Percentiles rank a stretch among this genome's conserved stretches.
Conservation (phyloP, 192 early-diverging fungal species). For the Oehlia diaphana region DNA sequence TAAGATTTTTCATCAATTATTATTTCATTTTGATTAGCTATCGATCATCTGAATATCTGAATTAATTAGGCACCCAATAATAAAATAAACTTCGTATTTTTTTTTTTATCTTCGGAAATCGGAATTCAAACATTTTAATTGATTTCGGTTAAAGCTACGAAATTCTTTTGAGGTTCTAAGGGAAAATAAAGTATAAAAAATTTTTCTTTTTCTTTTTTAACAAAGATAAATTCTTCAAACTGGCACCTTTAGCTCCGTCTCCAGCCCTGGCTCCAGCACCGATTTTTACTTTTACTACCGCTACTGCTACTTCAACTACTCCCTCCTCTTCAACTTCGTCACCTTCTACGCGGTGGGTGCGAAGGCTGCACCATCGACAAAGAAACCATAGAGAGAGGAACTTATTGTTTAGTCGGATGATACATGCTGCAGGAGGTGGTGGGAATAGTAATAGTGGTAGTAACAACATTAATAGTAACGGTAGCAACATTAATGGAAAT, state of each 20-base stretch:
- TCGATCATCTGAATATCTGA: too few species aligned
- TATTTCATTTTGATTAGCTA: too few species aligned
- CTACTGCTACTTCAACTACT: background rate
- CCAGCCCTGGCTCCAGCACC: conserved; percentile 10
- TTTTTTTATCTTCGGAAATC: background rate
- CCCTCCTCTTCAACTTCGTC: background rate
- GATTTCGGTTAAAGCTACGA: background rate
- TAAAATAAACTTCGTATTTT: background rate
- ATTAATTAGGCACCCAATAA: too few species aligned
- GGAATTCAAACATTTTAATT: background rate
- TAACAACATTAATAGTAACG: background rate
- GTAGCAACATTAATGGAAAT: background rate
- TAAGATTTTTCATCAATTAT: too few species aligned
- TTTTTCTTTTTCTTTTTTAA: background rate
- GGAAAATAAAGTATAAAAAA: background rate
- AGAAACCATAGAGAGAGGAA: background rate
- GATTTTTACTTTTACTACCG: background rate
- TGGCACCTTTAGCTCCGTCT: conserved; percentile 18
- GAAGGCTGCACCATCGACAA: conserved; percentile 1
- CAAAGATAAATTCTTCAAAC: background rate
- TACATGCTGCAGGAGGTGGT: background rate
- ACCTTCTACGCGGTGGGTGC: conserved; percentile 9
- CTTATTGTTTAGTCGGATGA: conserved; percentile 10
- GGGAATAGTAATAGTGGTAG: background rate
- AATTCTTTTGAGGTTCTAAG: background rate